These are phyloP conservation scores for Talaromyces funiculosus DNA, from an alignment of 2,329 filamentous ascomycete genomes.

Conservation along the genomic window DNA sequence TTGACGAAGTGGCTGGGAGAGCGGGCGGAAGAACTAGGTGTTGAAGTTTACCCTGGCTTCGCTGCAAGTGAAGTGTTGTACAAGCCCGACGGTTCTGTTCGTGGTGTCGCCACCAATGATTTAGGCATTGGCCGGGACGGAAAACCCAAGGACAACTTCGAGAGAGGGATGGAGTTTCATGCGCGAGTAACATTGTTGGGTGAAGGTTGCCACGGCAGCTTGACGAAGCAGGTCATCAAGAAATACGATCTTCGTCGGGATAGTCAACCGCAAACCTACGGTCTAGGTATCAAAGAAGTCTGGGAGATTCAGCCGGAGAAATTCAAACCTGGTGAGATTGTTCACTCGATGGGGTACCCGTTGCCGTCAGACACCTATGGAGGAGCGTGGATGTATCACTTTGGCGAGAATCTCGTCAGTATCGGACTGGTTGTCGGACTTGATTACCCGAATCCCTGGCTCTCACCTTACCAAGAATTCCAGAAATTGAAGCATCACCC, in stretches of 20 bases:
- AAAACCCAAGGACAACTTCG: constrained; percentile 81
- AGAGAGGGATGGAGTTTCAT: constrained; percentile 98
- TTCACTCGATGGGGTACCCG: constrained; percentile 90
- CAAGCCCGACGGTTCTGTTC: constrained; percentile 76
- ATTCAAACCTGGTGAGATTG: constrained; percentile 78
- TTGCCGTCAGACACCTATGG: constrained; percentile 85
- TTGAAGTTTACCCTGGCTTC: constrained; percentile 95
- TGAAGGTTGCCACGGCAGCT: constrained; percentile 91
- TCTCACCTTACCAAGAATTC: constrained; percentile 92
- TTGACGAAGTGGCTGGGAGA: constrained; percentile 94
- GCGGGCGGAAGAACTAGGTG: constrained; percentile 89
- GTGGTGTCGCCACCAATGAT: constrained; percentile 94
- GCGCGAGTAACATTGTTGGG: constrained; percentile 84
- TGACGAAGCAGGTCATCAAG: constrained; percentile 91
- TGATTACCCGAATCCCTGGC: constrained; percentile 94
- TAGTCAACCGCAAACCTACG: constrained; percentile 92
- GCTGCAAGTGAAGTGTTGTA: constrained; percentile 92
- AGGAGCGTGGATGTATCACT: constrained; percentile 99
- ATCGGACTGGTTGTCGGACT: constrained; percentile 87
- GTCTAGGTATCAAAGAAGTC: constrained; percentile 88
- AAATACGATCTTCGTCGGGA: constrained; percentile 87
- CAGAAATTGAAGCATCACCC: constrained; percentile 98
- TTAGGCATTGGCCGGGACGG: constrained; percentile 77
- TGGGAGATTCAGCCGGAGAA: constrained; percentile 95
- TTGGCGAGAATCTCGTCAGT: constrained; percentile 92